Evolutionary conservation across 768 basidiomycete genomes (phyloP).

Genomic region (Mycena vitilis): DNA sequence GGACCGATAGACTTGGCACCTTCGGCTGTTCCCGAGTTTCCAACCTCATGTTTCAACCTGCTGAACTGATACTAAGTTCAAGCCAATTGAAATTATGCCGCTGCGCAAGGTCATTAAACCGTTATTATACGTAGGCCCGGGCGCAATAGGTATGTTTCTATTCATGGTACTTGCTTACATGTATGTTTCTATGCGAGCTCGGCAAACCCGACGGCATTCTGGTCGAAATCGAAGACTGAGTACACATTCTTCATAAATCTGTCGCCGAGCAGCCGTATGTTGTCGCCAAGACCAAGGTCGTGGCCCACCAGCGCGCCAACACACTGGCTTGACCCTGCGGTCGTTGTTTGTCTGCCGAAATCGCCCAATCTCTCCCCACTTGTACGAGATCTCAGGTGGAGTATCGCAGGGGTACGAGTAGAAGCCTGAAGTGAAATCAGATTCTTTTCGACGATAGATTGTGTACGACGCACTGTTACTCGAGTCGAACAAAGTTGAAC

Average conservation of each 20-base stretch:
- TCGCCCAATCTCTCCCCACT: constrained; percentile 51
- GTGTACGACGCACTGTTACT: background rate
- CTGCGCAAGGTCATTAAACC: too few relatives aligned
- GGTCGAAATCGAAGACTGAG: constrained; percentile 52
- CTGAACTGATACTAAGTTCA: too few relatives aligned
- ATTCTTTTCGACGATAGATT: background rate
- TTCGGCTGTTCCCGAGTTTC: too few relatives aligned
- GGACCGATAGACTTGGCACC: too few relatives aligned
- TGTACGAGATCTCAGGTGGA: constrained; percentile 45
- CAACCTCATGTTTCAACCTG: too few relatives aligned
- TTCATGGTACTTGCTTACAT: too few relatives aligned
- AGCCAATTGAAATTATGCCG: too few relatives aligned
- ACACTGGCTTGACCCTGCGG: constrained; percentile 57
- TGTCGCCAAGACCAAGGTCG: constrained; percentile 39
- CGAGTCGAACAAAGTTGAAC: background rate
- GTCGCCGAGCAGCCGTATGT: constrained; percentile 50
- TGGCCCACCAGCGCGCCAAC: constrained; percentile 65
- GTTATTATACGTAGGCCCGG: too few relatives aligned
- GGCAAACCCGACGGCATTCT: constrained; percentile 52
- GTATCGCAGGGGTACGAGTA: constrained; percentile 39
- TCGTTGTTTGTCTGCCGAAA: constrained; percentile 52
- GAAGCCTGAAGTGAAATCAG: constrained; percentile 2
- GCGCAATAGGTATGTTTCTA: too few relatives aligned
- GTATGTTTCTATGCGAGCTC: background rate
- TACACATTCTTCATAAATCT: constrained; percentile 58